Evolutionary conservation across 2,329 filamentous ascomycete species (phyloP), one percentile per base, ranked within the genome.

Genomic region (Aureobasidium pullulans): DNA sequence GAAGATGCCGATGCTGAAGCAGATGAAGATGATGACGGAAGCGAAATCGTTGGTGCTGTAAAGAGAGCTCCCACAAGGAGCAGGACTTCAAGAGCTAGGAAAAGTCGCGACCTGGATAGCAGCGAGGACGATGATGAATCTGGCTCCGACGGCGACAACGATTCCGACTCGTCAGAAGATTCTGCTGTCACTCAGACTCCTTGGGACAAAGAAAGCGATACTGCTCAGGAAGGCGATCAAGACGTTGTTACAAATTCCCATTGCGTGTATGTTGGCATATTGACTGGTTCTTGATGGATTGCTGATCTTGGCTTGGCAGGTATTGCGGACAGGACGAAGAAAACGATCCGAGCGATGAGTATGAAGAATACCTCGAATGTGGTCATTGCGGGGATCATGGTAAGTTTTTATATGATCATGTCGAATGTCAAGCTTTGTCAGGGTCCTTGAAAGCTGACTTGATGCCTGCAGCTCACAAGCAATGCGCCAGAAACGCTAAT

Each of bases 291-390:
- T 7, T 11, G 40, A 28, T 8, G 3, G 3, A 37, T 36, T 36
- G 40, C 57, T 59, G 39, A 59, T 34, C 15, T 40, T 2, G 66
- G 61, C 70, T 77, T 63, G 53, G 72, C 75, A 88, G 90, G 64
- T 95, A 93, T 68, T 96, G 92, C 75, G 85, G 85, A 60, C 81
- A 90, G 70, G 86, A 89, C 64, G 90, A 95, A 74, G 88, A 94
- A 58, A 81, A 93, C 63, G 90, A 93, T 66, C 89, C 89, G 1
- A 85, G 83, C 64, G 88, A 89, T 64, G 89, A 92, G 64, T 94
- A 87, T 67, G 90, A 94, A 72, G 79, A 86, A 61, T 90, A 87
- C 71, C 77, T 96, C 62, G 77, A 85, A 56, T 96, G 93, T 73
- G 79, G 78, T 62, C 80, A 84, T 64, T 97, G 93, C 73, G 86